These are phyloP conservation scores for Kwoniella mangroviensis DNA, from an alignment of 768 basidiomycete genomes.

Conservation along the genomic window DNA sequence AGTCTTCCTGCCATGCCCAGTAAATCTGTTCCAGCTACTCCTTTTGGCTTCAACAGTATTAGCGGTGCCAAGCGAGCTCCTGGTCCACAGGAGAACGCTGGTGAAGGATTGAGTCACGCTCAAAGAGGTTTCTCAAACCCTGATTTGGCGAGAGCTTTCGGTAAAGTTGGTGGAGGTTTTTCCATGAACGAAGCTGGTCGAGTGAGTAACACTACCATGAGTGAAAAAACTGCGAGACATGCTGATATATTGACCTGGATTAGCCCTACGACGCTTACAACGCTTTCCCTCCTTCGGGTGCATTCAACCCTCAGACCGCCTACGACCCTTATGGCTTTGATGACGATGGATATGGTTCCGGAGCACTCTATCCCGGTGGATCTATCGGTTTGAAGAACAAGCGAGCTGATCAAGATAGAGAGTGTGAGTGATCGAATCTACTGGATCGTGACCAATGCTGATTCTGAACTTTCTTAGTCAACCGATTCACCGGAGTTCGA, in stretches of 20 bases:
- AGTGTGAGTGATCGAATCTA: conserved; percentile 63
- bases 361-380: conserved; percentile 56
- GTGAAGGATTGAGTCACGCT: conserved; percentile 42
- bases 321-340: conserved; percentile 56
- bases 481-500: conserved; percentile 93
- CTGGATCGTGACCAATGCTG: not conserved
- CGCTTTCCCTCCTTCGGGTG: conserved; percentile 26
- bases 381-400: conserved; percentile 83
- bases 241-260: not conserved
- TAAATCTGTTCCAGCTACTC: conserved; percentile 58
- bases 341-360: conserved; percentile 57
- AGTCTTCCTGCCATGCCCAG: conserved; percentile 55
- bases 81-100: conserved; percentile 30
- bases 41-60: conserved; percentile 45
- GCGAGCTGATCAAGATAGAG: conserved; percentile 86
- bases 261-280: conserved; percentile 26
- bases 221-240: too few relatives aligned
- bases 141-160: conserved; percentile 58
- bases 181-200: conserved; percentile 44
- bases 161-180: conserved; percentile 50
- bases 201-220: conserved; percentile 24
- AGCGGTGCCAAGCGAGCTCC: conserved; percentile 41
- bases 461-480: conserved; percentile 64
- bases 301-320: conserved; percentile 34
- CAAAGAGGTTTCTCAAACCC: conserved; percentile 58